Evolutionary conservation across 371 early-diverging fungal species (phyloP).

Genomic region (Coemansia sp.): DNA sequence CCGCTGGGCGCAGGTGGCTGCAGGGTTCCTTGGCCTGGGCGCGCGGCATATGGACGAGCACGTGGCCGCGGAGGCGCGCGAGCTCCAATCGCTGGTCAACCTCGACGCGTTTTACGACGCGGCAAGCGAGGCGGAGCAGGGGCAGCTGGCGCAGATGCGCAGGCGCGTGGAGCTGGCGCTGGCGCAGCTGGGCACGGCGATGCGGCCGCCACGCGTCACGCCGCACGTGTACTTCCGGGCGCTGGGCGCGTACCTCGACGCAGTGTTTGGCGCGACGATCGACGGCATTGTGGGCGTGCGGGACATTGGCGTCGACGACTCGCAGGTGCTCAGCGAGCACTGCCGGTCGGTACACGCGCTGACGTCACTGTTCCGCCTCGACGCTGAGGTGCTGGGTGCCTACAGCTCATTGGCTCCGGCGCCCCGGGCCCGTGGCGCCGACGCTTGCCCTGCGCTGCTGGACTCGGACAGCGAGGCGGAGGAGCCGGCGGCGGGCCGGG

Average conservation of each 20-base stretch:
- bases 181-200: slow-evolving; percentile 22
- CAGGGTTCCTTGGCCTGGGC: slow-evolving; percentile 3
- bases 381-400: neutral
- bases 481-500: neutral
- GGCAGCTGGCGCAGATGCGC: slow-evolving; percentile 3
- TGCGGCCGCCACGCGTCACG: slow-evolving; percentile 28
- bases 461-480: slow-evolving; percentile 9
- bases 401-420: slow-evolving; percentile 6
- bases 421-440: neutral
- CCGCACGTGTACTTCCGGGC: slow-evolving; percentile 31
- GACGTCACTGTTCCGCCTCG: slow-evolving; percentile 18
- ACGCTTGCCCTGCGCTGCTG: slow-evolving; percentile 5
- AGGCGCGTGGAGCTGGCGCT: slow-evolving; percentile 16
- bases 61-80: slow-evolving; percentile 11
- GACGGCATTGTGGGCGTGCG: slow-evolving; percentile 14
- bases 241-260: slow-evolving; percentile 25
- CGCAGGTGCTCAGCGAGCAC: slow-evolving; percentile 41
- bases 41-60: neutral
- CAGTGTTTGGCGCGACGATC: slow-evolving; percentile 24
- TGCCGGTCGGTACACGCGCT: slow-evolving; percentile 19
- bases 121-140: neutral
- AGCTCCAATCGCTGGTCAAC: slow-evolving; percentile 12
- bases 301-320: slow-evolving; percentile 44
- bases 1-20: slow-evolving; percentile 11
- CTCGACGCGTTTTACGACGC: slow-evolving; percentile 10